These are phyloP conservation scores for Starmerella riodocensis DNA, from an alignment of 805 yeast species.

Conservation along the genomic window DNA sequence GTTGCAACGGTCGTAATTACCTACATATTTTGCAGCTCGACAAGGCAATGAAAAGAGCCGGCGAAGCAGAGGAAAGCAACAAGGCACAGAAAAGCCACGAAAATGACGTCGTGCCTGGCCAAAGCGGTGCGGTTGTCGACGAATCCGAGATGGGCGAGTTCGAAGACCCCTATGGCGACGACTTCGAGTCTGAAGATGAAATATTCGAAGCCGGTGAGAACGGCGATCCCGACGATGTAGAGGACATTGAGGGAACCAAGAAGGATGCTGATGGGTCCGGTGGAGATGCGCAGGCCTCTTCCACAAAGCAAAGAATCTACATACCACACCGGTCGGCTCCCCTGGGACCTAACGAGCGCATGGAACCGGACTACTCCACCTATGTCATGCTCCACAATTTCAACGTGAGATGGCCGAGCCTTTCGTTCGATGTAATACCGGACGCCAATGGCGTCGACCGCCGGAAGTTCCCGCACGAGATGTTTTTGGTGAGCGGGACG, in stretches of 20 bases:
- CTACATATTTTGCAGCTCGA: neutral
- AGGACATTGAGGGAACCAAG: constrained; percentile 29
- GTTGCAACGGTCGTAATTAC: neutral
- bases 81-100: constrained; percentile 11
- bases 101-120: constrained; percentile 2
- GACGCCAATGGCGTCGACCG: constrained; percentile 80
- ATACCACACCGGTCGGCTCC: constrained; percentile 83
- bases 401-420: constrained; percentile 92
- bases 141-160: constrained; percentile 35
- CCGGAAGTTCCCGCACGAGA: constrained; percentile 75
- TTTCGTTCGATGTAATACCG: constrained; percentile 79
- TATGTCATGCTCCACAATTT: constrained; percentile 94
- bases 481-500: constrained; percentile 80
- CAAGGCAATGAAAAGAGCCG: constrained; percentile 15
- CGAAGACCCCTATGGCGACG: constrained; percentile 57
- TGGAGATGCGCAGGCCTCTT: constrained; percentile 26
- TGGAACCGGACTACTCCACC: constrained; percentile 92
- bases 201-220: constrained; percentile 69
- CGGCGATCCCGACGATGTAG: constrained; percentile 75
- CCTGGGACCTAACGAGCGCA: constrained; percentile 85
- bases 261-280: constrained; percentile 29
- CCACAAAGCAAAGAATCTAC: constrained; percentile 40
- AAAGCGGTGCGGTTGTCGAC: constrained; percentile 5
- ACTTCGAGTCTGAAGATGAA: constrained; percentile 66
- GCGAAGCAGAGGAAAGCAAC: constrained; percentile 8